Percentiles rank a stretch among this genome's conserved stretches.
Conservation (phyloP, 2,329 filamentous ascomycete species). For the Xylaria sp. region DNA sequence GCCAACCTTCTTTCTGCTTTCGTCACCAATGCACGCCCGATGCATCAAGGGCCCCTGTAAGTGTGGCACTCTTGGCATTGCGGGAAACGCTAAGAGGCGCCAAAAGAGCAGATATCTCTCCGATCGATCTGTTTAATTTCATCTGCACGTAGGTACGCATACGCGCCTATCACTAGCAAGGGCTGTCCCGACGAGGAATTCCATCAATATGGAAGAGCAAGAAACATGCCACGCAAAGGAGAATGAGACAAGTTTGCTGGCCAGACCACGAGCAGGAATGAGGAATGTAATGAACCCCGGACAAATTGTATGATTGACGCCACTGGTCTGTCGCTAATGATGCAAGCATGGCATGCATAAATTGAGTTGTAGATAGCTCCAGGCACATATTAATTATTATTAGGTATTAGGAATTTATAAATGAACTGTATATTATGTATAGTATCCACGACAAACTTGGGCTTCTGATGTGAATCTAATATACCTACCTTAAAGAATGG, state of each 20-base stretch:
- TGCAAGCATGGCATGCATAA: constrained; percentile 11
- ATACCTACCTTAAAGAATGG: not conserved
- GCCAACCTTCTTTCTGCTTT: constrained; percentile 24
- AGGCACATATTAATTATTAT: not conserved
- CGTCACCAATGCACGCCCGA: constrained; percentile 19
- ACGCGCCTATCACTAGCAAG: not conserved
- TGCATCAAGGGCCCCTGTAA: constrained; percentile 20
- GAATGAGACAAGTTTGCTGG: not conserved
- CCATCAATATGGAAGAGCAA: not conserved
- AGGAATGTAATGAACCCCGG: not conserved
- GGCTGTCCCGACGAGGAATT: constrained; percentile 1
- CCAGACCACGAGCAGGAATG: not conserved
- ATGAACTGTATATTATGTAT: no score
- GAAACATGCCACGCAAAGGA: not conserved
- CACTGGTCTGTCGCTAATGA: not conserved
- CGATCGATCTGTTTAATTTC: not conserved
- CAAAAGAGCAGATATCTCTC: not conserved
- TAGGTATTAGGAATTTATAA: no score
- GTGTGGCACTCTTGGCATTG: constrained; percentile 29
- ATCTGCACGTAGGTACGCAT: not conserved
- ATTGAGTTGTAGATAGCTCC: not conserved
- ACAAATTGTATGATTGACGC: constrained; percentile 5
- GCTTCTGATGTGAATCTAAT: not conserved
- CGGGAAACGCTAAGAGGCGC: constrained; percentile 4
- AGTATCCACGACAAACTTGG: no score